Conservation (phyloP, 352 stramenopile genomes). For the Phytopythium sindhum region DNA sequence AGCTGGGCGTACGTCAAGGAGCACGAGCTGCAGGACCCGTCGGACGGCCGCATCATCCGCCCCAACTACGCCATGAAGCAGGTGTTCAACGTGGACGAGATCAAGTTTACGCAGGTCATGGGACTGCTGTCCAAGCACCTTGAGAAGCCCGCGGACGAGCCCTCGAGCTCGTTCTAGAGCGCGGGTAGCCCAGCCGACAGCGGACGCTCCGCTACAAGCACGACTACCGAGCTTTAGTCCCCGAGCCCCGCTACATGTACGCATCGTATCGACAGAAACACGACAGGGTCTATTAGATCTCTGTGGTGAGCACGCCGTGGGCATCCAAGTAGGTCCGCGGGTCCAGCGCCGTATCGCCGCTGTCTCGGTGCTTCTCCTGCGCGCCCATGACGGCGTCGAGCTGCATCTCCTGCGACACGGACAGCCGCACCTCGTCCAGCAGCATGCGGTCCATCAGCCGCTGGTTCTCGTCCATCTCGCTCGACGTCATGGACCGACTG, state of each 20-base stretch:
- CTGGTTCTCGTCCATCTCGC: constrained; percentile 64
- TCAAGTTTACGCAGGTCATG: constrained; percentile 74
- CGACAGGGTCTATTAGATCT: constrained; percentile 31
- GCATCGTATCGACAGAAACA: neutral
- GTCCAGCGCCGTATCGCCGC: constrained; percentile 27
- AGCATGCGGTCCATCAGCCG: constrained; percentile 81
- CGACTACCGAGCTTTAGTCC: neutral
- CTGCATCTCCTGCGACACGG: constrained; percentile 43
- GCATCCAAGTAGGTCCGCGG: constrained; percentile 71
- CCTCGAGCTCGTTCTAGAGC: neutral
- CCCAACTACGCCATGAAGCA: constrained; percentile 66
- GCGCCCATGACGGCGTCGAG: constrained; percentile 18
- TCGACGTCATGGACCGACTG: constrained; percentile 34
- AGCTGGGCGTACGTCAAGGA: constrained; percentile 79
- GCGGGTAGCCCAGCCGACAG: neutral
- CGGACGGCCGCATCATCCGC: constrained; percentile 62
- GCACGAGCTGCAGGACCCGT: constrained; percentile 72
- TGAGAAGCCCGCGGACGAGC: constrained; percentile 25
- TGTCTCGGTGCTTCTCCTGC: constrained; percentile 23
- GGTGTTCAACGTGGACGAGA: constrained; percentile 61
- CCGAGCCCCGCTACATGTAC: neutral
- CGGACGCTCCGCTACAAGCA: neutral
- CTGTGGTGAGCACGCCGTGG: constrained; percentile 62
- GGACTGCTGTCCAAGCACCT: constrained; percentile 71
- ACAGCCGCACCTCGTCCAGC: constrained; percentile 50